Evolutionary conservation across 1,284 basidiomycete species (phyloP).

Genomic region (Cutaneotrichosporon dermatis): DNA sequence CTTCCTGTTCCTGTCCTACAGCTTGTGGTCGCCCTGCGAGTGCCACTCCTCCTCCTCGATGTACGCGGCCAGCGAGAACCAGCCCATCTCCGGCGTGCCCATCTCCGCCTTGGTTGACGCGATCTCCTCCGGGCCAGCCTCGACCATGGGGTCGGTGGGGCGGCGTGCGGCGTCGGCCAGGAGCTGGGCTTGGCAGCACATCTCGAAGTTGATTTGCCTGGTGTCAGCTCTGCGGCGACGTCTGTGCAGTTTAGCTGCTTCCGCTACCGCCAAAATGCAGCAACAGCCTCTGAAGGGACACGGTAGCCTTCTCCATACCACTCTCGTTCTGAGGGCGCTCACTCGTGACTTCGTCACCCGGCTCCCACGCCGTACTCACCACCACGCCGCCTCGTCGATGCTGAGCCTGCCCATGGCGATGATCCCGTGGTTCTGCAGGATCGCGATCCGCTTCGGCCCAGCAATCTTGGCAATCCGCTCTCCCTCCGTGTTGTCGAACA

Average conservation of each 20-base stretch:
- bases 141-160: constrained; percentile 24
- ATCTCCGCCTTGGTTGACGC: constrained; percentile 37
- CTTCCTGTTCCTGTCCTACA: constrained; percentile 8
- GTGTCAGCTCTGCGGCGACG: constrained; percentile 2
- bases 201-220: constrained; percentile 43
- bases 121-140: constrained; percentile 33
- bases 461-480: constrained; percentile 33
- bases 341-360: too few relatives aligned
- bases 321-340: too few relatives aligned
- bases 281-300: too few relatives aligned
- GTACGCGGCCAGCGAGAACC: constrained; percentile 38
- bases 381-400: constrained; percentile 46
- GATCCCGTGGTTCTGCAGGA: constrained; percentile 42
- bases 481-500: constrained; percentile 40
- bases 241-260: neutral
- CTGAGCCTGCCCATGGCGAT: constrained; percentile 32
- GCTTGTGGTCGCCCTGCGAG: constrained; percentile 34
- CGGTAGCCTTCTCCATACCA: too few relatives aligned
- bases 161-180: constrained; percentile 37
- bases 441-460: constrained; percentile 29
- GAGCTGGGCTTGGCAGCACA: constrained; percentile 41
- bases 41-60: constrained; percentile 40
- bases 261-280: too few relatives aligned
- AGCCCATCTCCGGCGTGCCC: constrained; percentile 41
- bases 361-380: constrained; percentile 24